Evolutionary conservation across 768 basidiomycete species (phyloP).

Genomic region (Amanita exitialis): DNA sequence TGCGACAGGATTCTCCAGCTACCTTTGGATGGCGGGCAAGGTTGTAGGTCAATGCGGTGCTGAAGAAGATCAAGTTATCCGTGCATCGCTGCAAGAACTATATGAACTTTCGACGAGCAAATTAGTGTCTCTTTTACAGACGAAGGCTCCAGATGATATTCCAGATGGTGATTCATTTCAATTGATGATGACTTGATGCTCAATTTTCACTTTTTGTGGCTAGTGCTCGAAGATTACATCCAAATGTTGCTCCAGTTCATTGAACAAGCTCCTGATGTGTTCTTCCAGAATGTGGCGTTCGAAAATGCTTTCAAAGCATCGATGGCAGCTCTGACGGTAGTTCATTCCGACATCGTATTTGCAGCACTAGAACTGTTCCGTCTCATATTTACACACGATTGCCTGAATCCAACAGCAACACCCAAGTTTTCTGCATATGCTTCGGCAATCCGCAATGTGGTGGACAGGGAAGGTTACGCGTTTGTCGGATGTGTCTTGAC

Average conservation of each 20-base stretch:
- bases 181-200: neutral
- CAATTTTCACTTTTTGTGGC: slow-evolving; percentile 4
- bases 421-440: slow-evolving; percentile 58
- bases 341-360: slow-evolving; percentile 76
- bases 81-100: slow-evolving; percentile 45
- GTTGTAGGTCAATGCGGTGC: slow-evolving; percentile 68
- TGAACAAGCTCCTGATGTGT: slow-evolving; percentile 58
- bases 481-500: slow-evolving; percentile 59
- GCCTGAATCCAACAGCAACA: slow-evolving; percentile 40
- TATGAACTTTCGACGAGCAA: slow-evolving; percentile 74
- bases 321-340: slow-evolving; percentile 72
- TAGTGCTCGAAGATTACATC: slow-evolving; percentile 92
- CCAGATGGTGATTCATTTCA: slow-evolving; percentile 67
- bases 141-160: slow-evolving; percentile 59
- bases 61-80: slow-evolving; percentile 46
- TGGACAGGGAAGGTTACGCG: slow-evolving; percentile 65
- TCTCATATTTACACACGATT: slow-evolving; percentile 65
- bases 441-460: slow-evolving; percentile 43
- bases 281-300: slow-evolving; percentile 74
- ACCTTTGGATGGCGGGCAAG: slow-evolving; percentile 92
- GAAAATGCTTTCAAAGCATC: slow-evolving; percentile 66
- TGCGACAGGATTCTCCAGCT: slow-evolving; percentile 71
- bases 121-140: slow-evolving; percentile 54
- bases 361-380: slow-evolving; percentile 76
- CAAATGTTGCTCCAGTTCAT: slow-evolving; percentile 68